phyloP scores from a whole-genome alignment of 2,329 filamentous ascomycete species.

The Cladophialophora exuberans region DNA sequence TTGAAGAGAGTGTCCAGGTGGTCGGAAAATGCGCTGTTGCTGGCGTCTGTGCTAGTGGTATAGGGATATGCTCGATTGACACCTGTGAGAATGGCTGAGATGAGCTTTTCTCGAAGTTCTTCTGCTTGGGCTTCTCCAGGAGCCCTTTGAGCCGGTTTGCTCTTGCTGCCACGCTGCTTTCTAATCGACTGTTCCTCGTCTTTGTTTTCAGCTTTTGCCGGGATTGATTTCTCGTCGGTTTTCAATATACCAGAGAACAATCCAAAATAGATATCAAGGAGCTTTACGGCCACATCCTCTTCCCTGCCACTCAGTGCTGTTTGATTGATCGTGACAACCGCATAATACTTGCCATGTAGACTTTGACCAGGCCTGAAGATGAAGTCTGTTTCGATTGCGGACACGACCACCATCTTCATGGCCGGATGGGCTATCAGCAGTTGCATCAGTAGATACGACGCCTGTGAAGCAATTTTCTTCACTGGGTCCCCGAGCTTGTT shows the following conservation, averaged over 20 bases:
- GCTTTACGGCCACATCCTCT: constrained; percentile 74
- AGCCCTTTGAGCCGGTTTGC: constrained; percentile 31
- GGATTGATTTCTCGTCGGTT: constrained; percentile 50
- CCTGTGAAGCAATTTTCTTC: constrained; percentile 90
- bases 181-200: constrained; percentile 11
- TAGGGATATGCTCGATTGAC: constrained; percentile 97
- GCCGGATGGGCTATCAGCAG: constrained; percentile 84
- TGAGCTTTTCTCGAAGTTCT: constrained; percentile 85
- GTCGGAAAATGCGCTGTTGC: constrained; percentile 66
- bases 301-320: constrained; percentile 88
- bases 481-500: constrained; percentile 97
- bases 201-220: constrained; percentile 28
- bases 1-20: constrained; percentile 94
- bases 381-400: constrained; percentile 82
- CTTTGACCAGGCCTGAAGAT: constrained; percentile 86
- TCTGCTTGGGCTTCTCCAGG: constrained; percentile 53
- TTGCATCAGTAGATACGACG: constrained; percentile 92
- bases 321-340: constrained; percentile 94
- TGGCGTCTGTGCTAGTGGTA: constrained; percentile 75
- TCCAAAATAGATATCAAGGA: constrained; percentile 90
- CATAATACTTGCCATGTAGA: constrained; percentile 89
- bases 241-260: constrained; percentile 84
- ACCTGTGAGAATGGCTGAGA: constrained; percentile 87
- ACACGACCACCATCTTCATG: constrained; percentile 90
- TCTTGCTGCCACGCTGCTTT: constrained; percentile 21